phyloP scores from a whole-genome alignment of 805 yeast genomes.

The Sungouiella thailandica region DNA sequence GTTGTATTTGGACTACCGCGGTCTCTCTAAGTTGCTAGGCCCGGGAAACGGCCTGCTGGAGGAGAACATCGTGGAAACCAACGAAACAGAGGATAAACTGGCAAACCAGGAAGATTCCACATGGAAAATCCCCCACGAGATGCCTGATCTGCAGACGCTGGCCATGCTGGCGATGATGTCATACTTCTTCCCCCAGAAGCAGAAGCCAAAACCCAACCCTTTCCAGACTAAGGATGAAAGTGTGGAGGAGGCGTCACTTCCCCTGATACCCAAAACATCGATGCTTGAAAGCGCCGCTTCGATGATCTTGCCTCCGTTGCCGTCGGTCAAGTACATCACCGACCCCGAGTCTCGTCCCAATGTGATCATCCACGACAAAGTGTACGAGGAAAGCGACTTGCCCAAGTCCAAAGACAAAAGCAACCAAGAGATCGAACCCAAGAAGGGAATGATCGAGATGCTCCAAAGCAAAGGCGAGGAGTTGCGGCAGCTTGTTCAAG shows the following conservation, averaged over 20 bases:
- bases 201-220: conserved; percentile 13
- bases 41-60: conserved; percentile 5
- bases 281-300: conserved; percentile 75
- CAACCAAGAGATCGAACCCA: background rate
- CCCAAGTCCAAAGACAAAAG: conserved; percentile 5
- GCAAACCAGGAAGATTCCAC: conserved; percentile 1
- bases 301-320: conserved; percentile 75
- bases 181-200: conserved; percentile 40
- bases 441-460: conserved; percentile 12
- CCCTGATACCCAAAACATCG: conserved; percentile 60
- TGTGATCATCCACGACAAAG: conserved; percentile 76
- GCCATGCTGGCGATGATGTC: conserved; percentile 36
- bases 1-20: conserved; percentile 81
- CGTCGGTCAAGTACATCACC: conserved; percentile 58
- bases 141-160: conserved; percentile 14
- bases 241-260: background rate
- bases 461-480: conserved; percentile 14
- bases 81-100: background rate
- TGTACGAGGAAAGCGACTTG: conserved; percentile 60
- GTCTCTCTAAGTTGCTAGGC: conserved; percentile 25
- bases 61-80: background rate
- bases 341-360: conserved; percentile 63
- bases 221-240: conserved; percentile 17
- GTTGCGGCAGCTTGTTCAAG: conserved; percentile 10
- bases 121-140: conserved; percentile 17